Conservation (phyloP, 371 early-diverging fungal genomes). For the Mucor mucedo region DNA sequence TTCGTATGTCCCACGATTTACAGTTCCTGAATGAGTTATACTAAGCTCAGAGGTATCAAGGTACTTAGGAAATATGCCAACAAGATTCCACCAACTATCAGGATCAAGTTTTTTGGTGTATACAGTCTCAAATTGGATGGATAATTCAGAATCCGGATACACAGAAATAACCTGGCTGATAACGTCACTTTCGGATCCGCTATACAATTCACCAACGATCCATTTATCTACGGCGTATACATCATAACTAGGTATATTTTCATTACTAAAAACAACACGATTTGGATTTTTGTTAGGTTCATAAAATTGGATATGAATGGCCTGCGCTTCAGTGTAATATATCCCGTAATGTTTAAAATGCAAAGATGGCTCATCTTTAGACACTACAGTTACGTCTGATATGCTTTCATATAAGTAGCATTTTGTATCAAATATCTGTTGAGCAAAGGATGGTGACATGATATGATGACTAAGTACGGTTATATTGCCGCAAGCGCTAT, state of each 20-base stretch:
- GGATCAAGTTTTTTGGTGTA: not conserved
- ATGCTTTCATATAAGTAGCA: not conserved
- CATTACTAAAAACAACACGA: not conserved
- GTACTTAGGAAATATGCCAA: slow-evolving; percentile 36
- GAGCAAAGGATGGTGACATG: not conserved
- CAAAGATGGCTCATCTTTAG: not conserved
- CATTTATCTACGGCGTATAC: not conserved
- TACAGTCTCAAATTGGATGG: not conserved
- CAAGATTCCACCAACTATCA: slow-evolving; percentile 33
- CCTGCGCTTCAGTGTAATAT: not conserved
- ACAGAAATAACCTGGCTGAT: not conserved
- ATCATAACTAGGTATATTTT: not conserved
- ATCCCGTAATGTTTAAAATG: not conserved
- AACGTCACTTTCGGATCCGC: not conserved
- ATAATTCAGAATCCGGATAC: not conserved
- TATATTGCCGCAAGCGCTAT: not conserved
- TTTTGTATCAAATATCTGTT: not conserved
- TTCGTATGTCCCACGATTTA: not conserved
- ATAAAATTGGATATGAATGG: slow-evolving; percentile 1
- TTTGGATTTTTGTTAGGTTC: slow-evolving; percentile 5
- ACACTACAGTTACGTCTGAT: not conserved
- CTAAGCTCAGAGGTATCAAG: slow-evolving; percentile 27
- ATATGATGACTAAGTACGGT: not conserved
- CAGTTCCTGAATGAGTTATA: slow-evolving; percentile 24
- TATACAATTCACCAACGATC: not conserved